Evolutionary conservation across 257 asterid genomes (phyloP).

Genomic region (Solanum sejunctum): DNA sequence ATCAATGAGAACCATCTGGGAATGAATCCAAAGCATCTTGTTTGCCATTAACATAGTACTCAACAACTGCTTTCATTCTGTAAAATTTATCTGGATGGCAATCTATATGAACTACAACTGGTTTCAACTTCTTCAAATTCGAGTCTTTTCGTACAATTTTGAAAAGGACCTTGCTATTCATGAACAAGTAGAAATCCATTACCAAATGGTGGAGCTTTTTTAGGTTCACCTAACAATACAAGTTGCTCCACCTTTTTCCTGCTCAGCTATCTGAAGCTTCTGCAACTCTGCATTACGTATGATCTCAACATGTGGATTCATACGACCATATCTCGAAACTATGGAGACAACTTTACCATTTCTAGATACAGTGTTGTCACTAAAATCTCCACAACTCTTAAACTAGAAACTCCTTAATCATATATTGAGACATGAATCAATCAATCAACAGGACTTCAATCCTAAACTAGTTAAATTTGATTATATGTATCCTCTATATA

Average conservation of each 20-base stretch:
- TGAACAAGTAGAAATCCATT: conserved; percentile 7
- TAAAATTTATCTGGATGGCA: conserved; percentile 9
- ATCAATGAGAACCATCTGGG: not conserved
- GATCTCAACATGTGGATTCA: conserved; percentile 5
- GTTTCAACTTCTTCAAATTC: conserved; percentile 7
- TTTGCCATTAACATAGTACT: conserved; percentile 13
- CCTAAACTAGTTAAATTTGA: not conserved
- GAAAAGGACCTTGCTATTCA: too few relatives aligned
- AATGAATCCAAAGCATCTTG: conserved; percentile 8
- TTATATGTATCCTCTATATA: not conserved
- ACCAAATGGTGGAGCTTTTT: conserved; percentile 12
- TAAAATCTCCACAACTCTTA: not conserved
- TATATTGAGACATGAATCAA: not conserved
- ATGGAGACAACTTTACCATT: not conserved
- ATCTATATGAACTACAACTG: conserved; percentile 7
- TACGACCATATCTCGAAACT: not conserved
- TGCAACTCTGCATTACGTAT: conserved; percentile 2
- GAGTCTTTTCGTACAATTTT: too few relatives aligned
- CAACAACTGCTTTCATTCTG: too few relatives aligned
- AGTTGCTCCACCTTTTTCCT: not conserved
- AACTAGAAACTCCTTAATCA: not conserved
- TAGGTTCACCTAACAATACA: not conserved
- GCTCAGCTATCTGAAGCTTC: conserved; percentile 3
- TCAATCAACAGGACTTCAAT: not conserved
- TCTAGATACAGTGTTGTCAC: not conserved